Conservation (phyloP, 805 yeast species). For the Allodekkera sacchari region DNA sequence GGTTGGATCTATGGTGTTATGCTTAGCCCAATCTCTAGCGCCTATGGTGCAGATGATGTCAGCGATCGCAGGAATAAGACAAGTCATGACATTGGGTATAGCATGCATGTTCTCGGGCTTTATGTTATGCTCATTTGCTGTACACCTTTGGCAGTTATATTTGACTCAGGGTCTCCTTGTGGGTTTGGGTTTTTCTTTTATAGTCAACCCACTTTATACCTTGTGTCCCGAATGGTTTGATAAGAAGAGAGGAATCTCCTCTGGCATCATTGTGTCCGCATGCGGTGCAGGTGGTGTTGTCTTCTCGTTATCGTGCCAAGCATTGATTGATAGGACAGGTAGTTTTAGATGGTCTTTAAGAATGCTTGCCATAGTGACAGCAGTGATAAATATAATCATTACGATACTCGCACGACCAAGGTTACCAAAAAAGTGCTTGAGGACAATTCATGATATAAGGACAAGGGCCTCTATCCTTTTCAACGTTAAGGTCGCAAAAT, state of each 20-base stretch:
- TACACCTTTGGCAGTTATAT: slow-evolving; percentile 36
- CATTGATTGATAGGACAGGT: slow-evolving; percentile 30
- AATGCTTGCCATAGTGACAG: slow-evolving; percentile 32
- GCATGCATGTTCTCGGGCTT: slow-evolving; percentile 36
- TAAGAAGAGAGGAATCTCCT: slow-evolving; percentile 35
- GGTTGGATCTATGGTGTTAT: slow-evolving; percentile 40
- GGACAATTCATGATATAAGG: slow-evolving; percentile 11
- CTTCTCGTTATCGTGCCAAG: slow-evolving; percentile 28
- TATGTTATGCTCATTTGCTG: slow-evolving; percentile 25
- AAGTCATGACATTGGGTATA: slow-evolving; percentile 27
- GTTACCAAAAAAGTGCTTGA: slow-evolving; percentile 11
- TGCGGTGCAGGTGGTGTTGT: slow-evolving; percentile 39
- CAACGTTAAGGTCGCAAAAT: slow-evolving; percentile 12
- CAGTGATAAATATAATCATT: slow-evolving; percentile 29
- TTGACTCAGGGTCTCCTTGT: slow-evolving; percentile 46
- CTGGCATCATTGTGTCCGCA: slow-evolving; percentile 32
- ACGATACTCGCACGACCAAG: slow-evolving; percentile 39
- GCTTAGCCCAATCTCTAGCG: slow-evolving; percentile 18
- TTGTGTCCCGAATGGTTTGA: slow-evolving; percentile 55
- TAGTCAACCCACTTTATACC: slow-evolving; percentile 41
- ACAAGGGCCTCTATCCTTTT: slow-evolving; percentile 12
- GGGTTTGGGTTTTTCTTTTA: slow-evolving; percentile 42
- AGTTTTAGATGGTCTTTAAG: slow-evolving; percentile 32
- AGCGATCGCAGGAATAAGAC: slow-evolving; percentile 14
- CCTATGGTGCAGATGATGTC: slow-evolving; percentile 16